These are phyloP conservation scores for Allomyces arbusculus DNA, from an alignment of 192 early-diverging fungal species.

Conservation along the genomic window DNA sequence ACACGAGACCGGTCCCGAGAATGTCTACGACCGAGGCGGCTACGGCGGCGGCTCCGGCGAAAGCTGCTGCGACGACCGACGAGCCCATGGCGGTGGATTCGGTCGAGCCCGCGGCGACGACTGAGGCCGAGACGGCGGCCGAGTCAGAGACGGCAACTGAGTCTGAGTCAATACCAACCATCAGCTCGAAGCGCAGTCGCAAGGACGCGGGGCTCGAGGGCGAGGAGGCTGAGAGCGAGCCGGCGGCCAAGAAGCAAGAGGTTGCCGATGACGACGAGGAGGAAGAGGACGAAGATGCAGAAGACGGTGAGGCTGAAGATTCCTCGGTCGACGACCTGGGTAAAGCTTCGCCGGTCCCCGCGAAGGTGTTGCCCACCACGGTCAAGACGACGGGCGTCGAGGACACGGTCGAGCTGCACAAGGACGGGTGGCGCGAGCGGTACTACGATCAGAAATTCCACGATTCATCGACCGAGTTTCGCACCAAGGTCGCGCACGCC, in stretches of 20 bases:
- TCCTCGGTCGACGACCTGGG: slow-evolving; percentile 31
- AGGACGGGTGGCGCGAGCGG: slow-evolving; percentile 50
- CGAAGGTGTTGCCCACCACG: slow-evolving; percentile 7
- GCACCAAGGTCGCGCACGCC: slow-evolving; percentile 23
- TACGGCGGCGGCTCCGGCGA: slow-evolving; percentile 3
- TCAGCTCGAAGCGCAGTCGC: background rate
- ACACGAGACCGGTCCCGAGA: slow-evolving; percentile 16
- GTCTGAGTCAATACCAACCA: background rate
- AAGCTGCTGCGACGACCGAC: too few relatives aligned
- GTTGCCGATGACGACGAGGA: slow-evolving; percentile 7
- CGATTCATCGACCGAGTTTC: slow-evolving; percentile 9
- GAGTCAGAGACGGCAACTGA: too few relatives aligned
- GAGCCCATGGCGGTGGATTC: too few relatives aligned
- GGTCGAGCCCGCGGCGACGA: too few relatives aligned
- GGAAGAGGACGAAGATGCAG: slow-evolving; percentile 18
- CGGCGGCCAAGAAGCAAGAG: background rate
- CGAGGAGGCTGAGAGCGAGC: background rate
- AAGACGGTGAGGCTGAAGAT: slow-evolving; percentile 19
- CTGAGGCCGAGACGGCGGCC: too few relatives aligned
- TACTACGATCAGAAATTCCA: slow-evolving; percentile 63
- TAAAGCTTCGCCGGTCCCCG: slow-evolving; percentile 12
- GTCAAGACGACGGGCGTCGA: slow-evolving; percentile 17
- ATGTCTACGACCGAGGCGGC: slow-evolving; percentile 16
- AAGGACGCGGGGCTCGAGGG: background rate
- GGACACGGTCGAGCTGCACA: slow-evolving; percentile 40